These are phyloP conservation scores for Alisma plantagoaquatica DNA, from an alignment of 106 monocot species.

Conservation along the genomic window DNA sequence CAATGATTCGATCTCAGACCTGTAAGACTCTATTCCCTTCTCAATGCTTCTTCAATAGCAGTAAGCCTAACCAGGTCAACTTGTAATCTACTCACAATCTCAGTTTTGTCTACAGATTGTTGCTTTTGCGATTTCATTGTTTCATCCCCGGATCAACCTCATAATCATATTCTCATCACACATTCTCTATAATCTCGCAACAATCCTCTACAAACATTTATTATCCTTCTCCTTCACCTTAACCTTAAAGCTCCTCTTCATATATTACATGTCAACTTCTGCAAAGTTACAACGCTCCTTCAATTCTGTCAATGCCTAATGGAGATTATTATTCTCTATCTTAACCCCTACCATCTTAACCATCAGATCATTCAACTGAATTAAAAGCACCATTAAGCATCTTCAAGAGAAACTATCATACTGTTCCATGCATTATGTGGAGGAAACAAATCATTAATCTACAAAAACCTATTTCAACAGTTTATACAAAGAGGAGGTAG, in stretches of 20 bases:
- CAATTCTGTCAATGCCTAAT: constrained; percentile 33
- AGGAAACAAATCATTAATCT: no score
- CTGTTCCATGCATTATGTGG: no score
- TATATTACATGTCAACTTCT: constrained; percentile 36
- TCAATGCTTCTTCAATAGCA: constrained; percentile 69
- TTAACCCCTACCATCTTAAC: constrained; percentile 32
- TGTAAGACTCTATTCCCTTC: constrained; percentile 71
- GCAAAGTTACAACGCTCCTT: constrained; percentile 30
- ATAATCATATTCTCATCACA: constrained; percentile 72
- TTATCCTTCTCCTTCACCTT: constrained; percentile 57
- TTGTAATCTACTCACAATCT: constrained; percentile 33
- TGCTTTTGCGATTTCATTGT: constrained; percentile 22
- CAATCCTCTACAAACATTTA: constrained; percentile 47
- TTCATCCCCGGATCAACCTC: constrained; percentile 53
- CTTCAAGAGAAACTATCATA: no score
- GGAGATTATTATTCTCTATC: constrained; percentile 37
- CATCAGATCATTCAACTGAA: constrained; percentile 28
- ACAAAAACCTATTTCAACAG: no score
- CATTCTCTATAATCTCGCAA: constrained; percentile 46
- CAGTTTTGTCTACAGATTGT: constrained; percentile 16
- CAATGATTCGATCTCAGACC: constrained; percentile 49
- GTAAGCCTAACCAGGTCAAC: constrained; percentile 64
- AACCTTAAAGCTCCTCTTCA: constrained; percentile 42
- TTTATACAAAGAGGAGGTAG: no score
- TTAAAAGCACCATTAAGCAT: no score